Conservation (phyloP, 108 stramenopile genomes). For the Cyclostephanos tholiformis region DNA sequence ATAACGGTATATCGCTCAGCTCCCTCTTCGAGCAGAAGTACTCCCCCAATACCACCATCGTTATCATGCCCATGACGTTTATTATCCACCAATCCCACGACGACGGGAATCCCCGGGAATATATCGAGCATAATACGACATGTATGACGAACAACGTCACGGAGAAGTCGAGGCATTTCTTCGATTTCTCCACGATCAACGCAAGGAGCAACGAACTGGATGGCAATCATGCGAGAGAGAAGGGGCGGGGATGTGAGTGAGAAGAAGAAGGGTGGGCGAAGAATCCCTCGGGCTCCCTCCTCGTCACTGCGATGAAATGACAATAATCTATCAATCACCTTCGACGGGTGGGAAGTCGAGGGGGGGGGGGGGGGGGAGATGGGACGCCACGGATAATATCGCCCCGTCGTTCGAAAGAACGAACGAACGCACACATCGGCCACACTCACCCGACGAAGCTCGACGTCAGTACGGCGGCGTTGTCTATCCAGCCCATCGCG, state of each 20-base stretch:
- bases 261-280: too few relatives aligned
- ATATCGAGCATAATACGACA: constrained; percentile 57
- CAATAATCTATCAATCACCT: too few relatives aligned
- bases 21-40: constrained; percentile 79
- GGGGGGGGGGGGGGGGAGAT: too few relatives aligned
- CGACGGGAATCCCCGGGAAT: constrained; percentile 61
- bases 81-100: constrained; percentile 88
- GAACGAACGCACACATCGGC: too few relatives aligned
- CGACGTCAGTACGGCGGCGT: constrained; percentile 62
- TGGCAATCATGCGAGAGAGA: background rate
- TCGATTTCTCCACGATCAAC: constrained; percentile 69
- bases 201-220: constrained; percentile 58
- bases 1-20: constrained; percentile 80
- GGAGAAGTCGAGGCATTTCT: constrained; percentile 85
- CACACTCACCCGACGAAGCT: constrained; percentile 60
- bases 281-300: too few relatives aligned
- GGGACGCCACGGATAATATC: too few relatives aligned
- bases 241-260: background rate
- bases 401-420: too few relatives aligned
- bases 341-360: too few relatives aligned
- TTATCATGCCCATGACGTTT: constrained; percentile 68
- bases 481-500: constrained; percentile 69
- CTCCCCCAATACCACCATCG: constrained; percentile 83
- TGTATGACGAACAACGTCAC: constrained; percentile 82
- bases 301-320: too few relatives aligned